Conservation (phyloP, 306 rosid genomes). For the Chamaecrista fasciculata region DNA sequence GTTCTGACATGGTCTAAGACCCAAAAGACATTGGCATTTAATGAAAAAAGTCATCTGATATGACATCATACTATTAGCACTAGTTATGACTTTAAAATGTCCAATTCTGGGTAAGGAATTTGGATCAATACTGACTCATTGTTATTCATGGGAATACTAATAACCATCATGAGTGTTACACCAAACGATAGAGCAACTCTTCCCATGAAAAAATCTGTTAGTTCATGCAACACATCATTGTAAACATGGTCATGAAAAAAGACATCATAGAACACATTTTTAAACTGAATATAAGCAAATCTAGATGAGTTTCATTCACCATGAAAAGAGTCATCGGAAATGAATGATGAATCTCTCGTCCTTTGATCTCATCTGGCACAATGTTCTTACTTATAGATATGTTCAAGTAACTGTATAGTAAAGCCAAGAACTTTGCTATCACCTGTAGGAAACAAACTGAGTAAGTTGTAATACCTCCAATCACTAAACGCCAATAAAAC, state of each 20-base stretch:
- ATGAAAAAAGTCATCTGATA: not conserved
- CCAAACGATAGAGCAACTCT: not conserved
- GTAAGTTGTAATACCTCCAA: conserved; percentile 4
- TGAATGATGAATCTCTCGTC: conserved; percentile 87
- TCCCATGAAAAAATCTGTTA: not conserved
- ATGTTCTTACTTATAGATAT: conserved; percentile 71
- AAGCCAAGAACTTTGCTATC: conserved; percentile 83
- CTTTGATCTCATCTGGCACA: conserved; percentile 80
- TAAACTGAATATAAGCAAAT: not conserved
- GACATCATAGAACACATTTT: not conserved
- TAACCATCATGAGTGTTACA: not conserved
- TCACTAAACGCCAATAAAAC: not conserved
- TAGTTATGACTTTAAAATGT: not conserved
- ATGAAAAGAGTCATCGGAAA: conserved; percentile 81
- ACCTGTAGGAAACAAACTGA: conserved; percentile 45
- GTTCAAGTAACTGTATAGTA: conserved; percentile 78
- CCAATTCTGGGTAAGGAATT: not conserved
- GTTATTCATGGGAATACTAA: conserved; percentile 12
- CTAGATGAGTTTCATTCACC: conserved; percentile 36
- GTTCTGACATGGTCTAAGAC: not conserved
- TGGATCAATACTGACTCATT: not conserved
- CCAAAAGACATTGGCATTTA: not conserved
- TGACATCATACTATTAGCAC: not conserved
- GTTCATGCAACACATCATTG: not conserved
- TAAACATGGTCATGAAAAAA: conserved; percentile 4